Percentiles rank a stretch among this genome's conserved stretches.
These are phyloP conservation scores for Kodamaea anthophila DNA, from an alignment of 1,139 yeast species.

Conservation along the genomic window DNA sequence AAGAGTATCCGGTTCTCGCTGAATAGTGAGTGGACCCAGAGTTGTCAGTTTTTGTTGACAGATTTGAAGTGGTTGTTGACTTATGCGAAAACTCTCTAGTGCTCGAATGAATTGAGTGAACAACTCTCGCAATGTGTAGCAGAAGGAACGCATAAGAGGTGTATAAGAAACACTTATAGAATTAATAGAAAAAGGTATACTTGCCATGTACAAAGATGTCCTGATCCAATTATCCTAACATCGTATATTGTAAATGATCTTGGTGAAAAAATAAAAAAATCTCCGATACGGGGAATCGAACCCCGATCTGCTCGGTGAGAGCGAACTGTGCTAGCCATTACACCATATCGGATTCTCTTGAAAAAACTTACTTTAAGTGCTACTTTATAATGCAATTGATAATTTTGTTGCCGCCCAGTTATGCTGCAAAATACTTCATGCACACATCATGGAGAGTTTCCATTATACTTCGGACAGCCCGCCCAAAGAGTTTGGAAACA, in stretches of 20 bases:
- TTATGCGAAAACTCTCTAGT: too few species aligned
- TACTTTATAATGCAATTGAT: too few species aligned
- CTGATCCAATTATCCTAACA: too few species aligned
- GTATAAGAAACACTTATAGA: too few species aligned
- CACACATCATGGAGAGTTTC: slow-evolving; percentile 4
- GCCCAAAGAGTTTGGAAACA: background rate
- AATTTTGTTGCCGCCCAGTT: background rate
- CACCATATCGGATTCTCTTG: slow-evolving; percentile 48
- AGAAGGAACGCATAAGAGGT: too few species aligned
- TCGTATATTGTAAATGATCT: too few species aligned
- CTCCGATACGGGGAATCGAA: slow-evolving; percentile 79
- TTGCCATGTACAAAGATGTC: too few species aligned
- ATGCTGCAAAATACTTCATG: slow-evolving; percentile 4
- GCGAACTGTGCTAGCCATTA: slow-evolving; percentile 78
- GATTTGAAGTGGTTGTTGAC: slow-evolving; percentile 55
- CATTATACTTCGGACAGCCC: slow-evolving; percentile 6
- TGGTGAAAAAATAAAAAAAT: slow-evolving; percentile 16
- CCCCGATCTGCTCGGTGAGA: slow-evolving; percentile 79
- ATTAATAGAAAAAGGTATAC: too few species aligned
- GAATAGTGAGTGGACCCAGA: slow-evolving; percentile 83
- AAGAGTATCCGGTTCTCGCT: slow-evolving; percentile 67
- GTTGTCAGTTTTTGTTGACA: slow-evolving; percentile 76
- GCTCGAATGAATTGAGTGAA: too few species aligned
- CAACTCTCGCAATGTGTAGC: too few species aligned
- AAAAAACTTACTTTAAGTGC: too few species aligned